phyloP scores from a whole-genome alignment of 495 filamentous ascomycete species.

The Penicillium turbatum region DNA sequence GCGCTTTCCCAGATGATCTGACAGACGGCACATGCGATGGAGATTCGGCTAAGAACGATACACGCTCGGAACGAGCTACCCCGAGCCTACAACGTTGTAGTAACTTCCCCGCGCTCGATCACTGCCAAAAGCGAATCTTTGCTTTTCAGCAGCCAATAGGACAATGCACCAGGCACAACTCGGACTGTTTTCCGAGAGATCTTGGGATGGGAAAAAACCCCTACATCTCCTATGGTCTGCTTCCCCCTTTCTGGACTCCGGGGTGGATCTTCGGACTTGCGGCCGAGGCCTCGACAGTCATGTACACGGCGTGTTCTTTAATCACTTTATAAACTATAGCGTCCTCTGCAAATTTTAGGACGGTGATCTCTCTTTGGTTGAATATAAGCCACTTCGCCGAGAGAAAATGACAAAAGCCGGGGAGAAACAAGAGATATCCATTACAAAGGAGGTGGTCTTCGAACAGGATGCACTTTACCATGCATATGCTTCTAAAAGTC shows the following conservation, averaged over 20 bases:
- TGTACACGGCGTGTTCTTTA: not conserved
- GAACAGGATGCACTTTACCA: constrained; percentile 33
- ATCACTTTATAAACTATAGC: not conserved
- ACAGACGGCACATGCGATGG: not conserved
- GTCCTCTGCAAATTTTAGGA: too few species aligned
- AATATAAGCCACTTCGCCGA: too few species aligned
- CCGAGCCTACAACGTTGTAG: constrained; percentile 12
- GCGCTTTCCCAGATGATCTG: not conserved
- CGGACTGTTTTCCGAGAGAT: too few species aligned
- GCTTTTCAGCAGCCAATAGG: constrained; percentile 5
- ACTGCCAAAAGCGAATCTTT: not conserved
- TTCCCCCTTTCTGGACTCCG: constrained; percentile 1
- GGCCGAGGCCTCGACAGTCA: not conserved
- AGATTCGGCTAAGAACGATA: not conserved
- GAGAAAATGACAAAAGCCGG: constrained; percentile 7
- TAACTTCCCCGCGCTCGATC: constrained; percentile 10
- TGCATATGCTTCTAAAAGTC: constrained; percentile 27
- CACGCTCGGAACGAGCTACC: constrained; percentile 7
- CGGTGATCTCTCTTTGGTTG: too few species aligned
- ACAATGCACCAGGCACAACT: not conserved
- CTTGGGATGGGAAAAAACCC: not conserved
- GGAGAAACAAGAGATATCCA: constrained; percentile 10
- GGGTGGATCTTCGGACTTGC: constrained; percentile 16
- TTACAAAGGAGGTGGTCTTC: constrained; percentile 7
- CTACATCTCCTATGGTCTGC: not conserved